phyloP scores from a whole-genome alignment of 75 land plant species.

The Selaginella moellendorffii region DNA sequence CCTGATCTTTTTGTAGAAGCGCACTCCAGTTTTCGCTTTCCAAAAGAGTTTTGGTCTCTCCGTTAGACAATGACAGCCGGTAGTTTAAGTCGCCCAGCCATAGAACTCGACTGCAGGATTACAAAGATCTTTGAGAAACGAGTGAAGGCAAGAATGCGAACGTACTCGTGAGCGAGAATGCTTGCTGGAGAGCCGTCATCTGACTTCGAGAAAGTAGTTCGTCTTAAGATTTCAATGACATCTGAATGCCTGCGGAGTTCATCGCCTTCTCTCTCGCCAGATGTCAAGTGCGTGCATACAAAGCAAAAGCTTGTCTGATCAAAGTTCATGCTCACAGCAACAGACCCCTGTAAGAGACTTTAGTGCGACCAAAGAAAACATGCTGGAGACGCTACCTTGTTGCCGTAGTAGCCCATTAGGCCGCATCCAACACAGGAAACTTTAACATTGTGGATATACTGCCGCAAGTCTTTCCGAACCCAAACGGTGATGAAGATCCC shows the following conservation, averaged over 20 bases:
- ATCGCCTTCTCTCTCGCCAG: constrained; percentile 75
- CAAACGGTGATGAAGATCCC: constrained; percentile 78
- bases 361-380: too few species aligned
- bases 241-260: constrained; percentile 56
- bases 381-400: constrained; percentile 29
- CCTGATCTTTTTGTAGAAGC: constrained; percentile 60
- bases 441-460: constrained; percentile 33
- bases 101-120: constrained; percentile 40
- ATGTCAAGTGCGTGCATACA: constrained; percentile 73
- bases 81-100: constrained; percentile 91
- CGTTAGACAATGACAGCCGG: constrained; percentile 33
- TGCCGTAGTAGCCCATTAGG: constrained; percentile 45
- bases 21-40: constrained; percentile 45
- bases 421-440: constrained; percentile 40
- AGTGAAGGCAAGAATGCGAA: not conserved
- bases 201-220: constrained; percentile 36
- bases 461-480: constrained; percentile 44
- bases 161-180: constrained; percentile 73
- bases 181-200: constrained; percentile 30
- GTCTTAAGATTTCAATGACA: constrained; percentile 49
- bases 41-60: constrained; percentile 26
- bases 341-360: constrained; percentile 55
- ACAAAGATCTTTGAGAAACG: not conserved
- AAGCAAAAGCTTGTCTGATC: constrained; percentile 60
- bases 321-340: constrained; percentile 67